Conservation (phyloP, 108 stramenopile genomes). For the Nitzschia sp. region DNA sequence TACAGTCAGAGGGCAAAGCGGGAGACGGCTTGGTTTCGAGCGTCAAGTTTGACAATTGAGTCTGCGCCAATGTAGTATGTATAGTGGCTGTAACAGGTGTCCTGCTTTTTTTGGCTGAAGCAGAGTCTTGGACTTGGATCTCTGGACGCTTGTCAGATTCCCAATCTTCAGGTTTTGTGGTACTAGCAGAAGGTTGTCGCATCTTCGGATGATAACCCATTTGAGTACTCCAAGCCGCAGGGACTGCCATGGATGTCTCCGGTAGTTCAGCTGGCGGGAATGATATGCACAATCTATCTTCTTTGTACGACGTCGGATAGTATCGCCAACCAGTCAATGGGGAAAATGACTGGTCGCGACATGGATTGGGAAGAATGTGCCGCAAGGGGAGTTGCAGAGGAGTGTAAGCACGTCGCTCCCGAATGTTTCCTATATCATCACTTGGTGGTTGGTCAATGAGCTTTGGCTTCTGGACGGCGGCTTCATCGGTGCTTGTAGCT, state of each 20-base stretch:
- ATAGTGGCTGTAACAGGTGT: too few species aligned
- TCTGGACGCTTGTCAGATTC: too few species aligned
- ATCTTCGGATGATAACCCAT: background rate
- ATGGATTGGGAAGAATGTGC: constrained; percentile 23
- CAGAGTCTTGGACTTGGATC: too few species aligned
- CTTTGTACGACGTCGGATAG: constrained; percentile 5
- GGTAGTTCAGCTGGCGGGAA: background rate
- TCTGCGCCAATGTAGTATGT: too few species aligned
- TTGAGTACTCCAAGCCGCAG: constrained; percentile 15
- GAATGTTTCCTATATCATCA: constrained; percentile 10
- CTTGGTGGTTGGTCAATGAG: background rate
- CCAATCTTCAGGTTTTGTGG: too few species aligned
- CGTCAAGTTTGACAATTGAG: too few species aligned
- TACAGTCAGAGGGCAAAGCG: too few species aligned
- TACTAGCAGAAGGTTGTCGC: background rate
- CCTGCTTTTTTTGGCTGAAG: too few species aligned
- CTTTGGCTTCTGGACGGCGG: background rate
- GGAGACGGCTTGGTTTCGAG: too few species aligned
- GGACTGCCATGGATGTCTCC: constrained; percentile 22
- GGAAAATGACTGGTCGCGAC: constrained; percentile 25
- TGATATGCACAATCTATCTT: constrained; percentile 15
- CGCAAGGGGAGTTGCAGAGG: constrained; percentile 9
- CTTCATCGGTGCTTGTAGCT: constrained; percentile 12
- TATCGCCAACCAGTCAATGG: constrained; percentile 30
- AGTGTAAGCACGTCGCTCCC: constrained; percentile 13